phyloP scores from a whole-genome alignment of 768 basidiomycete species.

The Panus rudis region DNA sequence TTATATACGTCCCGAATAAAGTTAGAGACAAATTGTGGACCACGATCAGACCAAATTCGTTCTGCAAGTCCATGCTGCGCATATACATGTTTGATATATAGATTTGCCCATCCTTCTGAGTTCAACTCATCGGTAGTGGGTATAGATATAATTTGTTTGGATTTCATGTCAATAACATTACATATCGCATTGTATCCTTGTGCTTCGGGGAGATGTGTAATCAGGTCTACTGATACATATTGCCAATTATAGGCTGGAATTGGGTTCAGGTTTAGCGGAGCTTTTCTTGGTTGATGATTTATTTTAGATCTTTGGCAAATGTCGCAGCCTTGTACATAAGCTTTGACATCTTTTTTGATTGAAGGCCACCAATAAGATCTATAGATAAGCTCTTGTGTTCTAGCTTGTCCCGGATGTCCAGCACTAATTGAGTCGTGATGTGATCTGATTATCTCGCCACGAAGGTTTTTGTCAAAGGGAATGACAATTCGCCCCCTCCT shows the following conservation, averaged over 20 bases:
- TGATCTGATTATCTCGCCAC: neutral
- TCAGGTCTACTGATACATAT: slow-evolving; percentile 10
- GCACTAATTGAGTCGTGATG: neutral
- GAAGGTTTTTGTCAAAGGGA: neutral
- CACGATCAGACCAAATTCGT: slow-evolving; percentile 10
- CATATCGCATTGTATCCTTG: slow-evolving; percentile 7
- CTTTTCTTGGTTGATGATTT: neutral
- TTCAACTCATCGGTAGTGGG: slow-evolving; percentile 15
- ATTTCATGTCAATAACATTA: neutral
- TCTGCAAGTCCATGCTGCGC: slow-evolving; percentile 7
- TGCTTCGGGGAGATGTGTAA: slow-evolving; percentile 5
- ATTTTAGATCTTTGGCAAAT: slow-evolving; percentile 3
- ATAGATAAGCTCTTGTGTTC: slow-evolving; percentile 1
- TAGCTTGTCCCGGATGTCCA: slow-evolving; percentile 5
- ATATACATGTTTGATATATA: slow-evolving; percentile 13
- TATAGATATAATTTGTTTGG: slow-evolving; percentile 25
- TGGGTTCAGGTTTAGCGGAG: neutral
- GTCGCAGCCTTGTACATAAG: slow-evolving; percentile 3
- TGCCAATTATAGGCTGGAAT: slow-evolving; percentile 11
- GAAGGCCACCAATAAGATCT: slow-evolving; percentile 7
- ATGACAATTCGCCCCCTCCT: neutral
- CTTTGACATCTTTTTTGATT: neutral
- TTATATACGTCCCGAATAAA: slow-evolving; percentile 27
- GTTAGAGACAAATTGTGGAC: slow-evolving; percentile 20
- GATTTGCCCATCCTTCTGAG: slow-evolving; percentile 13